These are phyloP conservation scores for Nothophaeocryptopus gaeumannii DNA, from an alignment of 2,329 filamentous ascomycete genomes.

Conservation along the genomic window DNA sequence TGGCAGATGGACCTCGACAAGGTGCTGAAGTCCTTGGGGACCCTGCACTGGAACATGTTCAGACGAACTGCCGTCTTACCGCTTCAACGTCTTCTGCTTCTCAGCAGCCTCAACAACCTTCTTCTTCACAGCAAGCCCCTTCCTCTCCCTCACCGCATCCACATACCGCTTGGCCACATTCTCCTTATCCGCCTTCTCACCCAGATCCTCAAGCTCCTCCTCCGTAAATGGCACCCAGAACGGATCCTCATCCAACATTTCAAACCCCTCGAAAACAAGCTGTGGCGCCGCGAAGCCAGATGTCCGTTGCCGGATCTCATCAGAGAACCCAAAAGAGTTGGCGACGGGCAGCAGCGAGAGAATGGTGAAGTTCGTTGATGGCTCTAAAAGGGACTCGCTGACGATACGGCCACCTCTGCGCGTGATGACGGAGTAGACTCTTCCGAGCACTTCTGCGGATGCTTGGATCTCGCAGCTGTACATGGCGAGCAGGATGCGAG, in stretches of 20 bases:
- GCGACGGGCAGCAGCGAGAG: conserved; percentile 83
- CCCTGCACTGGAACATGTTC: too few relatives aligned
- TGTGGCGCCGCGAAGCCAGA: conserved; percentile 88
- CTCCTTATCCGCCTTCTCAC: conserved; percentile 87
- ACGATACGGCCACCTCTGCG: conserved; percentile 85
- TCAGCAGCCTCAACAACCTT: conserved; percentile 76
- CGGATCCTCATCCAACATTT: conserved; percentile 90
- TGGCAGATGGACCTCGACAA: too few relatives aligned
- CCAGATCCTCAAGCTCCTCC: conserved; percentile 92
- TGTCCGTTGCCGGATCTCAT: conserved; percentile 94
- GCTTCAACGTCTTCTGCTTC: conserved; percentile 78
- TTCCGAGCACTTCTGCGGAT: conserved; percentile 86
- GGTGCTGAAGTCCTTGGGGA: too few relatives aligned
- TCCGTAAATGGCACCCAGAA: conserved; percentile 98
- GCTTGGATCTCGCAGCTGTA: conserved; percentile 98
- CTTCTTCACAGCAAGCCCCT: conserved; percentile 79
- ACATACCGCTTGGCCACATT: conserved; percentile 97
- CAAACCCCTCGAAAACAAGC: conserved; percentile 88
- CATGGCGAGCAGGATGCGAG: conserved; percentile 93
- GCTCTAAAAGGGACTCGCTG: conserved; percentile 87
- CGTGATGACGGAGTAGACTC: conserved; percentile 97
- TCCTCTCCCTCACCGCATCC: conserved; percentile 79
- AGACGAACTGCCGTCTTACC: conserved; percentile 33
- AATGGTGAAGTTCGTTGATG: conserved; percentile 95
- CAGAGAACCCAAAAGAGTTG: conserved; percentile 91